Evolutionary conservation across 179 eudicot species (phyloP).

Genomic region (Carnegiea gigantea): DNA sequence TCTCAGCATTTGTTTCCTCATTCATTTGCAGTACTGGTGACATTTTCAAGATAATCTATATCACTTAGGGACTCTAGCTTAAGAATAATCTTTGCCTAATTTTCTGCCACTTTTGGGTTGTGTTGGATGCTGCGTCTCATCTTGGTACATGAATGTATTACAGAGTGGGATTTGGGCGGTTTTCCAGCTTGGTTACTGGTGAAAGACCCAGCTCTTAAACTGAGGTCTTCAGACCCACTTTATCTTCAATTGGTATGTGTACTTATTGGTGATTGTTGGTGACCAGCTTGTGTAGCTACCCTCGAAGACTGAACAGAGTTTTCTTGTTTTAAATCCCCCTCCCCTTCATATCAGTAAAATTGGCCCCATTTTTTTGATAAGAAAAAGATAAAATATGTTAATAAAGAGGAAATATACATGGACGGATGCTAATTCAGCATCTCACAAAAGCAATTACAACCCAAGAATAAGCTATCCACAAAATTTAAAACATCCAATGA

Average conservation of each 20-base stretch:
- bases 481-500: too few relatives aligned
- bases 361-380: background rate
- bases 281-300: background rate
- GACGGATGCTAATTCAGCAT: too few relatives aligned
- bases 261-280: background rate
- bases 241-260: constrained; percentile 66
- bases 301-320: background rate
- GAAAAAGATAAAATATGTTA: too few relatives aligned
- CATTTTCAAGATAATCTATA: background rate
- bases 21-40: background rate
- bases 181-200: constrained; percentile 95
- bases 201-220: constrained; percentile 64
- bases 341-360: too few relatives aligned
- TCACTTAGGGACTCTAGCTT: background rate
- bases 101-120: background rate
- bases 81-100: background rate
- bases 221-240: constrained; percentile 86
- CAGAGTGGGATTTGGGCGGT: constrained; percentile 99
- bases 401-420: too few relatives aligned
- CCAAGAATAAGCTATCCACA: too few relatives aligned
- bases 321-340: background rate
- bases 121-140: constrained; percentile 13
- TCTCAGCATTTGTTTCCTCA: background rate
- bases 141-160: constrained; percentile 24
- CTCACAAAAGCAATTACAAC: too few relatives aligned